Conservation (phyloP, 2,329 filamentous ascomycete species). For the Penicillium sp. region DNA sequence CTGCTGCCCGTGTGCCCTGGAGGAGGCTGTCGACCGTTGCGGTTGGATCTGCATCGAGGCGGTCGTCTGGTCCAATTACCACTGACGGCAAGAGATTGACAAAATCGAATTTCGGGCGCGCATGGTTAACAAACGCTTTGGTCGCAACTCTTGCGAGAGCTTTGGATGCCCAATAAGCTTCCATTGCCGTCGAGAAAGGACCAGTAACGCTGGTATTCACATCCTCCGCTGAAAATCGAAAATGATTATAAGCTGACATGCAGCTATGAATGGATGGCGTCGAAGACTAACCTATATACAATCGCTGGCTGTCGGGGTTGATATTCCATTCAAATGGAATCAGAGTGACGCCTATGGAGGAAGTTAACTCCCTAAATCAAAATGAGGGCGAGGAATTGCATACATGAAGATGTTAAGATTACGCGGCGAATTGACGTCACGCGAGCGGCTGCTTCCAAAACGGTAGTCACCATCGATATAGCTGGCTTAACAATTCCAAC, state of each 20-base stretch:
- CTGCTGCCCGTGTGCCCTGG: not conserved
- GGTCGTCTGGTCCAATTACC: slow-evolving; percentile 2
- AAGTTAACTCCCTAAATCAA: not conserved
- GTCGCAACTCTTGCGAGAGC: slow-evolving; percentile 28
- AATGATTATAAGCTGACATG: not conserved
- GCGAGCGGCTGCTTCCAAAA: slow-evolving; percentile 7
- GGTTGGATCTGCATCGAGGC: not conserved
- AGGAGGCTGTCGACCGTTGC: not conserved
- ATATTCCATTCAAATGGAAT: slow-evolving; percentile 24
- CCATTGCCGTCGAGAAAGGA: slow-evolving; percentile 18
- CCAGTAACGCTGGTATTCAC: not conserved
- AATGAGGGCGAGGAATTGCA: not conserved
- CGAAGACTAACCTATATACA: slow-evolving; percentile 11
- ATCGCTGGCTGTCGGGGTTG: slow-evolving; percentile 10
- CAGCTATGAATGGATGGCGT: not conserved
- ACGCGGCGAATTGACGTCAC: not conserved
- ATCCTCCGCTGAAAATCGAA: not conserved
- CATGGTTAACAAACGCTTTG: slow-evolving; percentile 16
- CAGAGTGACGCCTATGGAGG: slow-evolving; percentile 19
- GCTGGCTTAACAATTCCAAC: slow-evolving; percentile 3
- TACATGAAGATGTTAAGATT: slow-evolving; percentile 1
- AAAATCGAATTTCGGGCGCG: not conserved
- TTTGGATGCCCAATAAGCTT: slow-evolving; percentile 35
- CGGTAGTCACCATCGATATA: slow-evolving; percentile 4
- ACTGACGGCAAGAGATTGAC: slow-evolving; percentile 2